Conservation (phyloP, 306 rosid genomes). For the Pterocarpus macrocarpus region DNA sequence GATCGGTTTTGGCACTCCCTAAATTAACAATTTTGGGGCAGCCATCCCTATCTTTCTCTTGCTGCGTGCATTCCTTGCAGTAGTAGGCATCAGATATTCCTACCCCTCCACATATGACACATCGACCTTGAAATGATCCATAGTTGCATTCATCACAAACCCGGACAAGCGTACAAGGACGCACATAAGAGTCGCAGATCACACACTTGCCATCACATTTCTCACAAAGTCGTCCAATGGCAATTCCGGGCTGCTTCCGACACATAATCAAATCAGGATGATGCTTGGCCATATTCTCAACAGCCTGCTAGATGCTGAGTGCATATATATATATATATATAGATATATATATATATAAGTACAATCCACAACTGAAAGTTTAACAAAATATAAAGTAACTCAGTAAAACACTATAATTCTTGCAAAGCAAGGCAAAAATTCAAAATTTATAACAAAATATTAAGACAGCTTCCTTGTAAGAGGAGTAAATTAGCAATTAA, state of each 20-base stretch:
- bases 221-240: constrained; percentile 84
- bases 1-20: constrained; percentile 88
- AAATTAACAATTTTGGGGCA: constrained; percentile 93
- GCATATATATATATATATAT: not conserved
- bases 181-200: constrained; percentile 85
- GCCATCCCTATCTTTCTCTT: constrained; percentile 94
- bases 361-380: not conserved
- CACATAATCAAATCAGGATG: constrained; percentile 95
- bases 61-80: constrained; percentile 98
- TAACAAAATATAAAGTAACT: constrained; percentile 7
- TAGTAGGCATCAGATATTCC: constrained; percentile 95
- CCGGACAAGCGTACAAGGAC: constrained; percentile 91
- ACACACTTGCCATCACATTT: constrained; percentile 93
- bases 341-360: not conserved
- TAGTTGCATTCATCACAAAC: constrained; percentile 92
- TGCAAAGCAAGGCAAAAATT: not conserved
- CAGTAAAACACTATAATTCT: not conserved
- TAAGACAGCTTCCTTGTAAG: not conserved
- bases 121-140: constrained; percentile 81
- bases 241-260: constrained; percentile 90
- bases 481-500: not conserved
- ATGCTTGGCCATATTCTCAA: constrained; percentile 79
- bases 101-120: constrained; percentile 92
- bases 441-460: not conserved
- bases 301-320: constrained; percentile 44